These are phyloP conservation scores for Talaromyces sp. DNA, from an alignment of 2,329 filamentous ascomycete genomes.

Conservation along the genomic window DNA sequence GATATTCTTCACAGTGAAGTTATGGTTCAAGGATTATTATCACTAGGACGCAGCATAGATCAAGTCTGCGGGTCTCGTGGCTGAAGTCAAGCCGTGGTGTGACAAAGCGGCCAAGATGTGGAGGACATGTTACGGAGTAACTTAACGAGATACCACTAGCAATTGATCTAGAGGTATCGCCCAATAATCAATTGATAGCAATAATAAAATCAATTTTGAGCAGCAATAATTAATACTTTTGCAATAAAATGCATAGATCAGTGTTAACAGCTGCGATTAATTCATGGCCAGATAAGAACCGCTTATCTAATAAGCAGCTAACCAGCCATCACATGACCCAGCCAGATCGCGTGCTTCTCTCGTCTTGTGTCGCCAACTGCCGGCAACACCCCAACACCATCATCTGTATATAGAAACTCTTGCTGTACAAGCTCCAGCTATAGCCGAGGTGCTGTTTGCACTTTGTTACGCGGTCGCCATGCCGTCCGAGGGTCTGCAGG, in stretches of 20 bases:
- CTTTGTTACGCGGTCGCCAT: constrained; percentile 13
- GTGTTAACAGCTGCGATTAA: no score
- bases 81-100: background rate
- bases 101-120: background rate
- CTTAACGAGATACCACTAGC: no score
- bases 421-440: background rate
- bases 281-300: background rate
- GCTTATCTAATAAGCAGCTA: background rate
- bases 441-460: background rate
- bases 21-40: no score
- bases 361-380: background rate
- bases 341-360: background rate
- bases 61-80: no score
- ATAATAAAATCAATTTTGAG: no score
- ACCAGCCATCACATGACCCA: background rate
- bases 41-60: no score
- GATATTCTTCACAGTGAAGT: no score
- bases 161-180: background rate
- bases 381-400: background rate
- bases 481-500: constrained; percentile 23
- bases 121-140: background rate
- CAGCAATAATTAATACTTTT: no score
- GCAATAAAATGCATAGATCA: no score
- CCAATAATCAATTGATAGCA: background rate
- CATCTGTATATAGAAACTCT: background rate